Conservation (phyloP, 495 filamentous ascomycete genomes). For the Penicillium paxilli region DNA sequence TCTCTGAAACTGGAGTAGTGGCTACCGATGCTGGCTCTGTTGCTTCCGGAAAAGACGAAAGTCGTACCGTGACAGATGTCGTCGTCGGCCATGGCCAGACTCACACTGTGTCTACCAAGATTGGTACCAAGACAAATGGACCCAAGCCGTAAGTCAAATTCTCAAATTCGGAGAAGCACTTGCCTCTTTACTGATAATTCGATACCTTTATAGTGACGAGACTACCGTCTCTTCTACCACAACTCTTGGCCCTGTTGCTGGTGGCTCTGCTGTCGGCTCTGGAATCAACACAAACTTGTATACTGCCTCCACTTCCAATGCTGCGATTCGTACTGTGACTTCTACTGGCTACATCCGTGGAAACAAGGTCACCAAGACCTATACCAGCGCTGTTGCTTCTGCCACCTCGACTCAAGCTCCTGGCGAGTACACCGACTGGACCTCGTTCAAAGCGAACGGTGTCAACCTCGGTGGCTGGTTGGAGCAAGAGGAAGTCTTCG, state of each 20-base stretch:
- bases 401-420: conserved; percentile 3
- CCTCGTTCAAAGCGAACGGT: conserved; percentile 14
- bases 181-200: too few relatives aligned
- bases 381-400: neutral
- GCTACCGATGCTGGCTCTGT: neutral
- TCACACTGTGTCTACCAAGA: conserved; percentile 10
- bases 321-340: conserved; percentile 7
- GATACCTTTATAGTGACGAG: neutral
- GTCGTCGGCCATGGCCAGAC: too few relatives aligned
- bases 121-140: conserved; percentile 8
- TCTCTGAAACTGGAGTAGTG: conserved; percentile 1
- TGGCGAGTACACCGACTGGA: conserved; percentile 12
- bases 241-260: conserved; percentile 7
- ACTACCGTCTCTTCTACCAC: neutral
- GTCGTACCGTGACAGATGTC: too few relatives aligned
- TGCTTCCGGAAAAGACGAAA: conserved; percentile 1
- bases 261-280: conserved; percentile 14
- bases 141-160: conserved; percentile 5
- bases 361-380: conserved; percentile 2
- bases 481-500: conserved; percentile 9
- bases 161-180: neutral
- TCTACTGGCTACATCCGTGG: conserved; percentile 3
- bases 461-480: conserved; percentile 18
- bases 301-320: conserved; percentile 10
- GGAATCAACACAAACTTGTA: conserved; percentile 17